phyloP scores from a whole-genome alignment of 805 yeast genomes.

The Wickerhamiella lipophila region DNA sequence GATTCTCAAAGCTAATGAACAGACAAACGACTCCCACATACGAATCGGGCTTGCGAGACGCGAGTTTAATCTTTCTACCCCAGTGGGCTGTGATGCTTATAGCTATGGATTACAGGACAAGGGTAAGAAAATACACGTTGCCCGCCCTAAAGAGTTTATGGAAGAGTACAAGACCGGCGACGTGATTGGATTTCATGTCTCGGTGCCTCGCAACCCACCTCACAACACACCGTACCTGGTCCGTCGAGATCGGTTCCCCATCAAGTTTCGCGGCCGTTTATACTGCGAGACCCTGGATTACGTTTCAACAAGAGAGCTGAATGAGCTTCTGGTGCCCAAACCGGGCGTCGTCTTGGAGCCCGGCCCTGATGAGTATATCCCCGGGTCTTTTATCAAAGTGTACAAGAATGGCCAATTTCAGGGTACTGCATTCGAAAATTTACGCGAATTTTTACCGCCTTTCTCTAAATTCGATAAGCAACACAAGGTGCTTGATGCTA shows the following conservation, averaged over 20 bases:
- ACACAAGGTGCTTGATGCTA: slow-evolving; percentile 28
- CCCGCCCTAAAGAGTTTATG: slow-evolving; percentile 51
- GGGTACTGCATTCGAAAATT: slow-evolving; percentile 53
- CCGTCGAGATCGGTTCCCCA: slow-evolving; percentile 72
- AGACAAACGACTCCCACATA: slow-evolving; percentile 40
- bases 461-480: slow-evolving; percentile 36
- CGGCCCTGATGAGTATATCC: slow-evolving; percentile 18
- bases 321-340: slow-evolving; percentile 43
- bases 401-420: slow-evolving; percentile 63
- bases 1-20: slow-evolving; percentile 34
- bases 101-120: slow-evolving; percentile 83
- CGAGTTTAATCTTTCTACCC: slow-evolving; percentile 85
- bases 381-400: slow-evolving; percentile 48
- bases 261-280: slow-evolving; percentile 60
- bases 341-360: slow-evolving; percentile 11
- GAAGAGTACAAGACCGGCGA: slow-evolving; percentile 60
- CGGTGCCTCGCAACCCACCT: slow-evolving; percentile 41
- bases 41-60: slow-evolving; percentile 72
- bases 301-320: slow-evolving; percentile 53
- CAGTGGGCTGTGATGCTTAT: slow-evolving; percentile 90
- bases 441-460: slow-evolving; percentile 73
- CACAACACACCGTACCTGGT: slow-evolving; percentile 14
- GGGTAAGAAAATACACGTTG: slow-evolving; percentile 64
- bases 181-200: slow-evolving; percentile 62
- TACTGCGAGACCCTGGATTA: slow-evolving; percentile 82